Evolutionary conservation across 192 early-diverging fungal genomes (phyloP), one percentile per base, ranked within the genome.

Genomic region (Haplosporangium gracile): DNA sequence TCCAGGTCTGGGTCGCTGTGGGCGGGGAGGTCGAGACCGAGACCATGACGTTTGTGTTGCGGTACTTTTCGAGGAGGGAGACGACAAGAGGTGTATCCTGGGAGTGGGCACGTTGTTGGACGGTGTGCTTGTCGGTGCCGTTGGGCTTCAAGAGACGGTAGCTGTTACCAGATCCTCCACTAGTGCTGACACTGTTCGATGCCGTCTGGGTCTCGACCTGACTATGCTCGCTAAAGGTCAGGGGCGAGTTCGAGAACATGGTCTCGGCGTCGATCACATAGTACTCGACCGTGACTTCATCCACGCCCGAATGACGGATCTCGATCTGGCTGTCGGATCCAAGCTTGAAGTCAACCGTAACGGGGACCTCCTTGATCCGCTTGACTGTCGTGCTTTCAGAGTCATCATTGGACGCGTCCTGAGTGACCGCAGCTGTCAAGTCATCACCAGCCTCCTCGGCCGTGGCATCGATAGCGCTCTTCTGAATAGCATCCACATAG

Each of bases 251-350:
- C 0, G 91, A 92, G 72, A 92, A 92, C 80, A 90, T 89, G 22
- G 87, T 84, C 76, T 92, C 91, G 22, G 88, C 84, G 63, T 92
- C 88, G 24, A 90, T 89, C 5, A 75, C 83, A 49, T 92, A 92
- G 36, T 88, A 90, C 38, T 83, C 77, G 8, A 92, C 74, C 34
- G 81, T 76, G 20, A 90, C 63, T 4, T 85, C 74, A 0, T 77
- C 60, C 5, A 89, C 76, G 10, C 90, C 90, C 3, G 81, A 70
- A 70, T 88, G 87, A 18, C 76, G 80, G 18, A 92, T 77, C n/a
- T 71, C 63, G 26, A 90, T 75, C 15, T 81, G 65, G 18, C 84
- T 73, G 26, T 89, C 80, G 1, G 85, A 74, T 18, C 68, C 84
- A 26, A 90, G 83, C 40, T 80, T 81, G 57, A 92, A 88, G 1